Evolutionary conservation across 108 stramenopile genomes (phyloP).

Genomic region (Skeletonema costatum): DNA sequence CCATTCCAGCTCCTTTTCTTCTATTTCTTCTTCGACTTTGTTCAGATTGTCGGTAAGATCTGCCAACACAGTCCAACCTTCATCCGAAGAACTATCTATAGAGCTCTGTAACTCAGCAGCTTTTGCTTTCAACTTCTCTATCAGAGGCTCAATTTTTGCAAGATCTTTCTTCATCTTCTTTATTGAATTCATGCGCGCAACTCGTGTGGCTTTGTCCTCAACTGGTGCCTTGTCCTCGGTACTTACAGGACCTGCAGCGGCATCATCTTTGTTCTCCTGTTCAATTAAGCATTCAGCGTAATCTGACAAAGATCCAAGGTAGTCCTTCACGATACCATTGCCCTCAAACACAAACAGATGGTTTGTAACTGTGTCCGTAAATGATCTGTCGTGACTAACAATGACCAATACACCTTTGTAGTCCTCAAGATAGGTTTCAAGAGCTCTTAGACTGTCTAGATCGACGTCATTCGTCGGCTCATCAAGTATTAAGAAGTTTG

Average conservation of each 20-base stretch:
- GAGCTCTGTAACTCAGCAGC: conserved; percentile 50
- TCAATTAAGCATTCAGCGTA: conserved; percentile 81
- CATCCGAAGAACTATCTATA: conserved; percentile 60
- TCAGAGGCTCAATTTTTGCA: conserved; percentile 55
- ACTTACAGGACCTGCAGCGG: conserved; percentile 4
- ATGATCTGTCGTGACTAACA: conserved; percentile 93
- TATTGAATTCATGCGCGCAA: conserved; percentile 62
- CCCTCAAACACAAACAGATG: conserved; percentile 92
- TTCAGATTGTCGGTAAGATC: conserved; percentile 71
- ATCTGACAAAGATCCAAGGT: conserved; percentile 75
- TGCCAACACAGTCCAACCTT: conserved; percentile 84
- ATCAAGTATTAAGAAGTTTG: conserved; percentile 70
- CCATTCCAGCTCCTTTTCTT: conserved; percentile 85
- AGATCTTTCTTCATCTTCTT: conserved; percentile 75
- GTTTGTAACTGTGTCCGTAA: conserved; percentile 92
- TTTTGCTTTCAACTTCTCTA: conserved; percentile 67
- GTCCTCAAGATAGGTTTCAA: conserved; percentile 82
- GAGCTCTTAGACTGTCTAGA: conserved; percentile 76
- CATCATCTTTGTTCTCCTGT: conserved; percentile 52
- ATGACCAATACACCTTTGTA: conserved; percentile 92
- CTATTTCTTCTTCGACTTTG: conserved; percentile 60
- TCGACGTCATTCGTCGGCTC: conserved; percentile 35
- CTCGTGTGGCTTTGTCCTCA: conserved; percentile 68
- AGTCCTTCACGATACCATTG: conserved; percentile 83
- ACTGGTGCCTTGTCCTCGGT: conserved; percentile 55